Conservation (phyloP, 139 green algal genomes). For the Volvox africanus region DNA sequence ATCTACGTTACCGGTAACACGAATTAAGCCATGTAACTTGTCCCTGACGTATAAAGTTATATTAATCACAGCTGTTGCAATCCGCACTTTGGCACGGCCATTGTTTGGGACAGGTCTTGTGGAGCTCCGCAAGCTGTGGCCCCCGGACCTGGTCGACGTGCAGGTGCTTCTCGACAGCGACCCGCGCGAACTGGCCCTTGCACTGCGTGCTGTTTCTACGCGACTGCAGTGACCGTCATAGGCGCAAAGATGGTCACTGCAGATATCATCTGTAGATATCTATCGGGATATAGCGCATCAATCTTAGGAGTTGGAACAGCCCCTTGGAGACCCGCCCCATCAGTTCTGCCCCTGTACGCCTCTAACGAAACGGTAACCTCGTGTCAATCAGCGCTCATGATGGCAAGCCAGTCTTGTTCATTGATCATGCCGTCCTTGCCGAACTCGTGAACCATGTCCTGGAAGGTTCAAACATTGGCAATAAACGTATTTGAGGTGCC, state of each 20-base stretch:
- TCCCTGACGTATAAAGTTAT: too few species aligned
- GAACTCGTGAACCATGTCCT: conserved; percentile 72
- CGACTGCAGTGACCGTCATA: background rate
- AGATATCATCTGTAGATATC: too few species aligned
- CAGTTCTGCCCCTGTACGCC: background rate
- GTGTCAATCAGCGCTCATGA: conserved; percentile 50
- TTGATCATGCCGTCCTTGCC: conserved; percentile 66
- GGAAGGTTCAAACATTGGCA: too few species aligned
- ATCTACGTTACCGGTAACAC: too few species aligned
- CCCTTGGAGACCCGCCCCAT: background rate
- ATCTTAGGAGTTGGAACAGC: background rate
- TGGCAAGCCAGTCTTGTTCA: conserved; percentile 61
- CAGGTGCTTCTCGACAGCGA: conserved; percentile 13
- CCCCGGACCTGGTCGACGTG: conserved; percentile 10
- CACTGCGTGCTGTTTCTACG: conserved; percentile 7
- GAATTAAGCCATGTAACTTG: too few species aligned
- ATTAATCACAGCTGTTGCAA: too few species aligned
- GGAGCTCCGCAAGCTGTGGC: conserved; percentile 44
- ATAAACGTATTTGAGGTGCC: too few species aligned
- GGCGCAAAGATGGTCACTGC: too few species aligned
- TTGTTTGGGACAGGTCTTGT: background rate
- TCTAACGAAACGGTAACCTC: background rate
- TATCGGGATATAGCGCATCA: background rate
- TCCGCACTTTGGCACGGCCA: too few species aligned
- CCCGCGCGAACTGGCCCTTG: conserved; percentile 17